Conservation (phyloP, 139 green algal genomes). For the Tetratostichococcus sp. region DNA sequence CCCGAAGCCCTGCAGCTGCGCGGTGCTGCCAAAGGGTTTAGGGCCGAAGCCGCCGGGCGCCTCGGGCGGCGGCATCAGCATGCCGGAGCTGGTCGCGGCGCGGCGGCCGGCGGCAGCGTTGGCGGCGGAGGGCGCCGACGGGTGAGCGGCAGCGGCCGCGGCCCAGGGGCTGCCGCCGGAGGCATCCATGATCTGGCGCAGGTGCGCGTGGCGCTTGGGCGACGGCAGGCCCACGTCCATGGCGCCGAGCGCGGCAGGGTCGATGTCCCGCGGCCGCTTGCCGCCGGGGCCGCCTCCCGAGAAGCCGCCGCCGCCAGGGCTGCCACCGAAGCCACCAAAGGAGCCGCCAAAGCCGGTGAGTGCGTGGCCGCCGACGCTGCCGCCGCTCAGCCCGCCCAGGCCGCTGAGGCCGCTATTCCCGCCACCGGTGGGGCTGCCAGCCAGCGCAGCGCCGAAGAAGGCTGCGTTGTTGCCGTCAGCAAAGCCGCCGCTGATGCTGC, state of each 20-base stretch:
- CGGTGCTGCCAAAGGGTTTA: too few species aligned
- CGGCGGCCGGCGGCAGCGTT: too few species aligned
- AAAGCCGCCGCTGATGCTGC: too few species aligned
- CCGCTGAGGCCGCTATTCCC: not conserved
- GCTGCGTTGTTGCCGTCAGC: too few species aligned
- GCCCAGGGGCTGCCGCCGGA: not conserved
- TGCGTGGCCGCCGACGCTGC: too few species aligned
- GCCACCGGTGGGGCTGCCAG: not conserved
- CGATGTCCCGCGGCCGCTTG: not conserved
- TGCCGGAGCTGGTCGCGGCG: not conserved
- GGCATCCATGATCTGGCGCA: not conserved
- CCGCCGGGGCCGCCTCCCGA: too few species aligned
- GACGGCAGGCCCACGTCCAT: not conserved
- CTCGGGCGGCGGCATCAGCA: not conserved
- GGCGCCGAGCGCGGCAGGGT: not conserved
- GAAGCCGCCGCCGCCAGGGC: too few species aligned
- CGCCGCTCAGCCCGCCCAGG: not conserved
- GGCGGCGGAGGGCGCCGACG: too few species aligned
- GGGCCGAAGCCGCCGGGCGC: not conserved
- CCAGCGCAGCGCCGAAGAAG: too few species aligned
- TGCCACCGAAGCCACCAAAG: too few species aligned
- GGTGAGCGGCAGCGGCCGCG: not conserved
- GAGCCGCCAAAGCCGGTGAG: not conserved
- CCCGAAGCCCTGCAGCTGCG: too few species aligned
- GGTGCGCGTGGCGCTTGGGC: not conserved